Evolutionary conservation across 257 asterid genomes (phyloP).

Genomic region (Solanum stenotomum): DNA sequence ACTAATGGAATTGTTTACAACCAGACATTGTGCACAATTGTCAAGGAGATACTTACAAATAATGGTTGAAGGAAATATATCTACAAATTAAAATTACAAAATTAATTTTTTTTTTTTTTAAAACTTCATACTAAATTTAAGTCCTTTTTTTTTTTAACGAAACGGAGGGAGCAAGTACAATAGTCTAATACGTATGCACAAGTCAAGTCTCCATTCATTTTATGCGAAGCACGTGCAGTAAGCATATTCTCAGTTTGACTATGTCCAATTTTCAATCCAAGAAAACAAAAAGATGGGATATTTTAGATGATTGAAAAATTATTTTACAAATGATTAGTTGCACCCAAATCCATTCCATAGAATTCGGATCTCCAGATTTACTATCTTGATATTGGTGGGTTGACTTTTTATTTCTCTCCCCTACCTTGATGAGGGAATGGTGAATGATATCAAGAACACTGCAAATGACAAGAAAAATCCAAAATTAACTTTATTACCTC

Average conservation of each 20-base stretch:
- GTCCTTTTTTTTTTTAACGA: too few relatives aligned
- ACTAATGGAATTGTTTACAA: not conserved
- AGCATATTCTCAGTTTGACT: not conserved
- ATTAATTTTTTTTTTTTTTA: too few relatives aligned
- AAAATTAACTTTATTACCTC: constrained; percentile 12
- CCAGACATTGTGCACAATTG: not conserved
- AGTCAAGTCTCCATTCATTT: not conserved
- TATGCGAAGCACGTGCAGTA: not conserved
- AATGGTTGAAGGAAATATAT: not conserved
- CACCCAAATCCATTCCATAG: not conserved
- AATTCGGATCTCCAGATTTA: not conserved
- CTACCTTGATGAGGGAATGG: not conserved
- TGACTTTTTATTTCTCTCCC: not conserved
- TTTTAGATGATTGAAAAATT: not conserved
- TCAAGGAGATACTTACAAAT: not conserved
- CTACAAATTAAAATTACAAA: too few relatives aligned
- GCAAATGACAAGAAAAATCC: not conserved
- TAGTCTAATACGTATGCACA: too few relatives aligned
- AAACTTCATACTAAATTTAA: too few relatives aligned
- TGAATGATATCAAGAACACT: not conserved
- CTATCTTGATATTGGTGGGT: not conserved
- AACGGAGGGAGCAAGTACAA: too few relatives aligned
- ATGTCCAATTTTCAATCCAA: not conserved
- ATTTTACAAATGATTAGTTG: not conserved
- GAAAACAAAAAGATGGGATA: not conserved